Conservation (phyloP, 1,284 basidiomycete genomes). For the Ustilago hordei region DNA sequence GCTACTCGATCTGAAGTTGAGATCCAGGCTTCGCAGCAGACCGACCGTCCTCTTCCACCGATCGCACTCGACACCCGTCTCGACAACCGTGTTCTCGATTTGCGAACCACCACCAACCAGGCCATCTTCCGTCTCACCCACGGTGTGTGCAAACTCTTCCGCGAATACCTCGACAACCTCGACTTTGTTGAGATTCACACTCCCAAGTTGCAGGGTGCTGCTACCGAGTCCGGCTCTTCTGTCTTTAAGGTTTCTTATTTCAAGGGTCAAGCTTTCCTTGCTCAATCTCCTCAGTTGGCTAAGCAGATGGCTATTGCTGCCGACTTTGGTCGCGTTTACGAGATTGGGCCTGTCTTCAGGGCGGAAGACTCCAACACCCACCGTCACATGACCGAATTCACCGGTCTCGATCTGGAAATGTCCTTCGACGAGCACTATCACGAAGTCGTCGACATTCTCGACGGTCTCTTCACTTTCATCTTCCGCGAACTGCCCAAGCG, state of each 20-base stretch:
- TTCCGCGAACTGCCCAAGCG: constrained; percentile 73
- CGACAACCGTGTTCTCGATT: constrained; percentile 93
- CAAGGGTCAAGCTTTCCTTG: constrained; percentile 93
- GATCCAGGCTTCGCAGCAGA: constrained; percentile 73
- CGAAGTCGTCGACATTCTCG: constrained; percentile 73
- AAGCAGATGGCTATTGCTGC: constrained; percentile 99
- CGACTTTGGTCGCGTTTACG: constrained; percentile 97
- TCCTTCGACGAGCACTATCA: constrained; percentile 97
- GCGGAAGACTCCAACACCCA: constrained; percentile 99
- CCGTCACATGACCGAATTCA: constrained; percentile 98
- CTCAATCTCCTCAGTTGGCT: constrained; percentile 94
- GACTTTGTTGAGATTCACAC: constrained; percentile 96
- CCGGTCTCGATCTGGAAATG: constrained; percentile 99
- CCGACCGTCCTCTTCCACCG: constrained; percentile 64
- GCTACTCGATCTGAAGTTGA: constrained; percentile 86
- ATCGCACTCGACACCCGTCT: constrained; percentile 81
- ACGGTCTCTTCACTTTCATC: constrained; percentile 67
- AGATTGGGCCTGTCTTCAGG: constrained; percentile 92
- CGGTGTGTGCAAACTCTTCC: constrained; percentile 88
- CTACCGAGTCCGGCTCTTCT: constrained; percentile 94
- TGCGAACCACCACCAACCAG: constrained; percentile 94
- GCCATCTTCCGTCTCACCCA: constrained; percentile 94
- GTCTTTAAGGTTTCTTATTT: constrained; percentile 99
- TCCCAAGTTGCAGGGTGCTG: constrained; percentile 95
- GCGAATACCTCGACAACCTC: constrained; percentile 80